Evolutionary conservation across 768 basidiomycete genomes (phyloP).

Genomic region (Tylopilus vinaceipallidus): DNA sequence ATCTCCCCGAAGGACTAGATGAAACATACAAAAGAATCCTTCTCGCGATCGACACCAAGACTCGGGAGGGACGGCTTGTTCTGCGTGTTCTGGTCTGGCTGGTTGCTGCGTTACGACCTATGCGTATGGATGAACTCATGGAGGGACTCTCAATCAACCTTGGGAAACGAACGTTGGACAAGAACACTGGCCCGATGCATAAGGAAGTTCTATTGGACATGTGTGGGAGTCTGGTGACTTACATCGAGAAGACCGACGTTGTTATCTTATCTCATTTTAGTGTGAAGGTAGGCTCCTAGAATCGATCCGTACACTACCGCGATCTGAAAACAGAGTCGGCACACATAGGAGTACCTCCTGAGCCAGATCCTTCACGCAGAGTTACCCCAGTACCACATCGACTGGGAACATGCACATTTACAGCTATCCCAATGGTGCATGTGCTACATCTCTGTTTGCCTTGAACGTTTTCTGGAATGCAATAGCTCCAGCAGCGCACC

Average conservation of each 20-base stretch:
- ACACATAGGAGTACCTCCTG: conserved; percentile 12
- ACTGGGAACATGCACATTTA: neutral
- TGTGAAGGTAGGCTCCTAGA: neutral
- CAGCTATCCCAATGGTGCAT: conserved; percentile 5
- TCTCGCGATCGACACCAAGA: neutral
- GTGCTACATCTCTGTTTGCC: conserved; percentile 2
- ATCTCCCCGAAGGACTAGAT: conserved; percentile 6
- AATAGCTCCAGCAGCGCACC: no score
- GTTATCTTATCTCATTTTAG: conserved; percentile 5
- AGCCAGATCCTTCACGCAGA: neutral
- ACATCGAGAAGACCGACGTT: neutral
- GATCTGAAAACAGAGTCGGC: neutral
- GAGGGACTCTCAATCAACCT: neutral
- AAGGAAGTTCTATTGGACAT: no score
- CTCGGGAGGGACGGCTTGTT: neutral
- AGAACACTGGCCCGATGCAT: no score
- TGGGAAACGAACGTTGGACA: no score
- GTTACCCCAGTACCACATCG: neutral
- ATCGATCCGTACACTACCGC: neutral
- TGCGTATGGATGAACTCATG: conserved; percentile 2
- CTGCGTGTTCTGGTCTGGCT: conserved; percentile 5
- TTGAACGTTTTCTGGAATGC: neutral
- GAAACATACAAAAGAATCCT: conserved; percentile 7
- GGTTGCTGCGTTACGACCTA: neutral
- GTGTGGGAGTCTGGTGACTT: no score